Base-by-base conservation (phyloP, 208 protist genomes). In the Trypanosoma avium region DNA sequence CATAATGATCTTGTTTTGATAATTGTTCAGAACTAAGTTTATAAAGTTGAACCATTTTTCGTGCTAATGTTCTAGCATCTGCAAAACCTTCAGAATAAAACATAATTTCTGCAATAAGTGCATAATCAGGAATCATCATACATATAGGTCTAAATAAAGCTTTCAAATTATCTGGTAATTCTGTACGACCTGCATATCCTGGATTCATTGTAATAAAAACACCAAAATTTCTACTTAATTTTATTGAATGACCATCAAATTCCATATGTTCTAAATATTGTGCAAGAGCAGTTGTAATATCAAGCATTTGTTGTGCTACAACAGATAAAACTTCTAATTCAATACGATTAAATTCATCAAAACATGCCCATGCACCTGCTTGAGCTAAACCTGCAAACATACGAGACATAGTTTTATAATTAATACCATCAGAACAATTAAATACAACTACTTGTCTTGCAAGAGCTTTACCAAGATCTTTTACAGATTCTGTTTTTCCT, bases 171-270 rank as follows among this genome's bases (percentile, higher is more conserved):
- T 99, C 98, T 3, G 98, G 98, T 42, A 99, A 89, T 69, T 98
- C 95, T 13, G 93, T 97, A 70, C 98, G 92, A 7, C 98, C 98
- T 15, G 97, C 95, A 80, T 99, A 99, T 49, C 96, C 97, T 38
- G 97, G 97, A 67, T 99, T 99, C 97, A 99, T 99, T 19, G 97
- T 99, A 72, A 99, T 97, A 70, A 97, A 98, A 32, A 98, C 94
- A 69, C 96, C 94, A 74, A 98, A 97, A 67, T 97, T 96, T 40
- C 70, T 85, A 75, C 91, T 94, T 24, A 98, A 77, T 24, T 75
- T 79, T 53, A 98, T 98, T 24, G 83, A 80, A 57, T 96, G 87
- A 24, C 97, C 97, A 67, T 97, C 92, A 65, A 99, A 98, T 33
- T 90, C 77, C 85, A 98, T 98, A 40, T 72, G 61, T 3, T 87